phyloP scores from a whole-genome alignment of 345 rosid genomes.

The Diplotaxis tenuifolia region DNA sequence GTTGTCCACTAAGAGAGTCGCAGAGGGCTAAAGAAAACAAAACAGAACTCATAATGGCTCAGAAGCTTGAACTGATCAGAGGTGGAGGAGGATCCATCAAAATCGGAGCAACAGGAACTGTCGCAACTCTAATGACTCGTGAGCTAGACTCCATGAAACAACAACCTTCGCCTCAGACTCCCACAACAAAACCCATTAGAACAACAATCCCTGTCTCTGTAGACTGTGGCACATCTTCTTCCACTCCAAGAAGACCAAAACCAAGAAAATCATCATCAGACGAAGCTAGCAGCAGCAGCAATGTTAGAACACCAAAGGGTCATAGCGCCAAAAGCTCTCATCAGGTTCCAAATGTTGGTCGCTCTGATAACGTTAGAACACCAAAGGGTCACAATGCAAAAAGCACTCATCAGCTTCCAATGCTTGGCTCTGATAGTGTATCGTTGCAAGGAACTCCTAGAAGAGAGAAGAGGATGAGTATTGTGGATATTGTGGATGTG shows the following conservation, averaged over 20 bases:
- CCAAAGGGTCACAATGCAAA: constrained; percentile 44
- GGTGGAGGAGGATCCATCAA: constrained; percentile 86
- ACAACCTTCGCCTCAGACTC: constrained; percentile 46
- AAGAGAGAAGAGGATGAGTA: constrained; percentile 56
- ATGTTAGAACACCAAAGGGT: constrained; percentile 51
- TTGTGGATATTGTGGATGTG: constrained; percentile 86
- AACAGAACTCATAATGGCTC: constrained; percentile 51
- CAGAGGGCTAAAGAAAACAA: constrained; percentile 17
- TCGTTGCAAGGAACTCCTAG: constrained; percentile 60
- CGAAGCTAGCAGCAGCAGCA: constrained; percentile 73
- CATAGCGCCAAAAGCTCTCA: constrained; percentile 38
- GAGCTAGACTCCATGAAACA: constrained; percentile 66
- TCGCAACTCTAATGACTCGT: constrained; percentile 72
- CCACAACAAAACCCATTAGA: constrained; percentile 42
- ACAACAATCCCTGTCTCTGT: constrained; percentile 51
- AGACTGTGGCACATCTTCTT: constrained; percentile 46
- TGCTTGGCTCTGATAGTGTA: constrained; percentile 58
- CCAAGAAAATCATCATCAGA: constrained; percentile 62
- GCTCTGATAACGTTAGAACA: constrained; percentile 47
- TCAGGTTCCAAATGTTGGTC: constrained; percentile 58
- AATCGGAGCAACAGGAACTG: constrained; percentile 84
- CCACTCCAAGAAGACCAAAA: constrained; percentile 54
- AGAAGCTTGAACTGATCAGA: constrained; percentile 68
- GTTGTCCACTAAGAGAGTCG: background rate
- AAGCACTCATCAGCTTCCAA: constrained; percentile 53